A percentile compares a stretch with the other conserved stretches of the same genome.
Conservation (phyloP, 192 early-diverging fungal genomes). For the Diversispora epigaea region DNA sequence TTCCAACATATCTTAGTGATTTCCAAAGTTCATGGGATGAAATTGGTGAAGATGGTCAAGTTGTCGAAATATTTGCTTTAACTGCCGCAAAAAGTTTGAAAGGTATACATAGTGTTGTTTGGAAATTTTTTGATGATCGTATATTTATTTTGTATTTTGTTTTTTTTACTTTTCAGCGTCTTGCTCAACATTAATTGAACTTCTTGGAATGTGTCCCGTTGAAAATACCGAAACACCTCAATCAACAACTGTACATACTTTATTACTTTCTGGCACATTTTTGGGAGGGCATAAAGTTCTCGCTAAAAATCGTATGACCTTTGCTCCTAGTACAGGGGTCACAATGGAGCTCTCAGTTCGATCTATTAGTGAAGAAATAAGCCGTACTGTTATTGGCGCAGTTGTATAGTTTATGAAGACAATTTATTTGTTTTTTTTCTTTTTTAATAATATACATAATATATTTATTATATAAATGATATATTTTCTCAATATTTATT, state of each 20-base stretch:
- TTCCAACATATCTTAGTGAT: conserved; percentile 79
- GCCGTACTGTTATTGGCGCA: conserved; percentile 74
- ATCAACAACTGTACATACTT: conserved; percentile 78
- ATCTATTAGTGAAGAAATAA: conserved; percentile 63
- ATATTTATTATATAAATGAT: no score
- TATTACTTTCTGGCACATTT: conserved; percentile 84
- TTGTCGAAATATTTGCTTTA: conserved; percentile 86
- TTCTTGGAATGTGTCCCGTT: conserved; percentile 85
- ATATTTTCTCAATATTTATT: no score
- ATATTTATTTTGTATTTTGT: conserved; percentile 9
- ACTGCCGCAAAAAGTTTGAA: conserved; percentile 72
- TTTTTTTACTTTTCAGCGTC: conserved; percentile 48
- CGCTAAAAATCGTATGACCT: conserved; percentile 87
- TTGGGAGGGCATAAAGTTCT: conserved; percentile 75
- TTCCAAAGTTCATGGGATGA: conserved; percentile 81
- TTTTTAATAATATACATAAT: no score
- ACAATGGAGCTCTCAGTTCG: conserved; percentile 90
- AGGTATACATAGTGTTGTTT: conserved; percentile 44
- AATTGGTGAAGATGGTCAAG: conserved; percentile 67
- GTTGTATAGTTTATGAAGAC: conserved; percentile 56
- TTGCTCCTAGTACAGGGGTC: conserved; percentile 76
- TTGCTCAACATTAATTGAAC: conserved; percentile 64
- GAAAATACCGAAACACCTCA: conserved; percentile 71
- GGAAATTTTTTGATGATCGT: conserved; percentile 11
- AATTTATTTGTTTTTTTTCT: no score